Percentiles rank a stretch among this genome's conserved stretches.
phyloP scores from a whole-genome alignment of 129 eudicot genomes.

The Helichrysum umbraculigerum region DNA sequence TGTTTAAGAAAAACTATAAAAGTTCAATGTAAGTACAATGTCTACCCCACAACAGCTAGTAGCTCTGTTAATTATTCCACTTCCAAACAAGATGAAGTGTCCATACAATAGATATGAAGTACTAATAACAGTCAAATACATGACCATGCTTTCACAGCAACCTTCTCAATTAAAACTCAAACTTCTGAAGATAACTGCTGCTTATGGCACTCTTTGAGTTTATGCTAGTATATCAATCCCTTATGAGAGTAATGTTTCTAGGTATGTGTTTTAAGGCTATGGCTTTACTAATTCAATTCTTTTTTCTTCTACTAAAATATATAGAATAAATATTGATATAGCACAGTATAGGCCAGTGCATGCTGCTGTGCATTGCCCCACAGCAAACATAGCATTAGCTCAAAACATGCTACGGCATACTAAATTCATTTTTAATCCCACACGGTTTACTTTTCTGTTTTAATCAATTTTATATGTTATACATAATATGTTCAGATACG shows the following conservation, averaged over 20 bases:
- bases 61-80: no score
- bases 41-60: no score
- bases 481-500: background rate
- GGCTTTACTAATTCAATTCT: background rate
- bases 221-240: background rate
- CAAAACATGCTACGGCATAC: background rate
- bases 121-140: background rate
- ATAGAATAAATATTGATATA: background rate
- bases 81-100: background rate
- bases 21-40: background rate
- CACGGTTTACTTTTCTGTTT: background rate
- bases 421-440: background rate
- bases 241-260: background rate
- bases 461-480: background rate
- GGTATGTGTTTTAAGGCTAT: background rate
- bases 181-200: no score
- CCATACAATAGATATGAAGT: background rate
- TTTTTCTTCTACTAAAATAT: background rate
- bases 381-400: background rate
- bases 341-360: background rate
- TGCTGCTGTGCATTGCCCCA: background rate
- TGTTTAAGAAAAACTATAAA: constrained; percentile 11
- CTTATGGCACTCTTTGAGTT: background rate
- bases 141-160: background rate
- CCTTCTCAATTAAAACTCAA: background rate